phyloP scores from a whole-genome alignment of 495 filamentous ascomycete genomes.

The Neurospora pannonica region DNA sequence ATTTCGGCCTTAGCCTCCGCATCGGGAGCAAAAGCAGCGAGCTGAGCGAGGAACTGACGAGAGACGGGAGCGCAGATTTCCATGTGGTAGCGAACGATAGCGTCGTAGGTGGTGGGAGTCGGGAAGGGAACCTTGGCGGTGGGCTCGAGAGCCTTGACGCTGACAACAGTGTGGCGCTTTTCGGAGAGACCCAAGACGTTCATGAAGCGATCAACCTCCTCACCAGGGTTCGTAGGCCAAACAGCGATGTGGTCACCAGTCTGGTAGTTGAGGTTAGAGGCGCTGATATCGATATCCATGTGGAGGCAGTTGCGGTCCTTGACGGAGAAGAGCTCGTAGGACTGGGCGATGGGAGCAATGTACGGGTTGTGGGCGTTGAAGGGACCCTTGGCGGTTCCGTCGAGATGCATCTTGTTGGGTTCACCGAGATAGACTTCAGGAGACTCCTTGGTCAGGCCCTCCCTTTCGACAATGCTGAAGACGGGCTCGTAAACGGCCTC shows the following conservation, averaged over 20 bases:
- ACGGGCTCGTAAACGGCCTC: slow-evolving; percentile 94
- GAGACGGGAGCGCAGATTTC: slow-evolving; percentile 94
- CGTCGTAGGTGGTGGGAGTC: slow-evolving; percentile 93
- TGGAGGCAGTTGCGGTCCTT: slow-evolving; percentile 94
- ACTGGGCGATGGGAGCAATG: slow-evolving; percentile 88
- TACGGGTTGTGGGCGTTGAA: slow-evolving; percentile 96
- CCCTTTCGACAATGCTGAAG: slow-evolving; percentile 72
- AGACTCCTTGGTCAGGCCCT: slow-evolving; percentile 64
- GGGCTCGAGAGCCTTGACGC: slow-evolving; percentile 84
- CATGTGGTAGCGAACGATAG: slow-evolving; percentile 90
- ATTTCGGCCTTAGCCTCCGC: slow-evolving; percentile 78
- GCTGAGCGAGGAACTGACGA: slow-evolving; percentile 81
- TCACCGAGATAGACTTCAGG: slow-evolving; percentile 89
- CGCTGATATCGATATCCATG: slow-evolving; percentile 88
- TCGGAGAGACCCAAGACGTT: slow-evolving; percentile 61
- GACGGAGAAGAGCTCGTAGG: slow-evolving; percentile 80
- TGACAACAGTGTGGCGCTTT: slow-evolving; percentile 78
- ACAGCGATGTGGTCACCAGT: slow-evolving; percentile 96
- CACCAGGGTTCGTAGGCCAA: slow-evolving; percentile 94
- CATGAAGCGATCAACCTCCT: slow-evolving; percentile 86
- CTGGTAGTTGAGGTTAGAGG: slow-evolving; percentile 80
- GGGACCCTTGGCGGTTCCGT: slow-evolving; percentile 75
- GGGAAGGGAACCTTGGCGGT: slow-evolving; percentile 97
- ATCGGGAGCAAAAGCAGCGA: slow-evolving; percentile 85
- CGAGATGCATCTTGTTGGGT: slow-evolving; percentile 90